phyloP scores from a whole-genome alignment of 129 eudicot species.

The Ambrosia trifida region DNA sequence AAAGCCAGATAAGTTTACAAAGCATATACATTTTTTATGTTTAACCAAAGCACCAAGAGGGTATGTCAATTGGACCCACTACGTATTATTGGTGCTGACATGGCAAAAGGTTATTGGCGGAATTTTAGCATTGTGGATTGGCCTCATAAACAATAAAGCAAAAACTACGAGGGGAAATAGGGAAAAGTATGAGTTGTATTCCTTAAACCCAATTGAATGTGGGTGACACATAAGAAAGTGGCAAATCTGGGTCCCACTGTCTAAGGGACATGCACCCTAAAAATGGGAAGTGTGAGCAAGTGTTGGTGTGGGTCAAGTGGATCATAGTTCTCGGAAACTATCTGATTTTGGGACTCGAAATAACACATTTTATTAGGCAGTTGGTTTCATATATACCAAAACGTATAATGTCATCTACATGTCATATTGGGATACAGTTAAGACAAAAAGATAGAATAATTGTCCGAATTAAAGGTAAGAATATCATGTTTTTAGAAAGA shows the following conservation, averaged over 20 bases:
- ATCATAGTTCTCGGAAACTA: conserved; percentile 36
- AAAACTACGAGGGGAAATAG: conserved; percentile 15
- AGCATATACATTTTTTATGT: conserved; percentile 31
- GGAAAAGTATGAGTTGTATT: conserved; percentile 39
- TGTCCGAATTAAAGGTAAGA: background rate
- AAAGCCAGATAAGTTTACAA: conserved; percentile 41
- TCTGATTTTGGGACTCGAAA: conserved; percentile 24
- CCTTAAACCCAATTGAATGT: conserved; percentile 47
- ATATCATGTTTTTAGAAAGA: conserved; percentile 3
- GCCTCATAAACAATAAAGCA: conserved; percentile 22
- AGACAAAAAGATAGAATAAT: background rate
- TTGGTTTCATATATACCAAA: conserved; percentile 21
- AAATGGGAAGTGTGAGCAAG: conserved; percentile 35
- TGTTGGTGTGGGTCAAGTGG: conserved; percentile 39
- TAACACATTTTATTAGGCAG: conserved; percentile 21
- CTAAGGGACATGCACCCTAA: conserved; percentile 36
- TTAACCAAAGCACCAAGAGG: conserved; percentile 10
- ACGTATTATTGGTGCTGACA: conserved; percentile 34
- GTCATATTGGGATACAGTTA: conserved; percentile 15
- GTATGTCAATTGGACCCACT: conserved; percentile 20
- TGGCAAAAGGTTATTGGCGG: conserved; percentile 30
- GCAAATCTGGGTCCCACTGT: conserved; percentile 24
- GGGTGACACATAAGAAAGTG: conserved; percentile 44
- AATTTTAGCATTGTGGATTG: conserved; percentile 22
- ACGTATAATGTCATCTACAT: conserved; percentile 20